These are phyloP conservation scores for Byssochlamys sp. DNA, from an alignment of 2,329 filamentous ascomycete species.

Conservation along the genomic window DNA sequence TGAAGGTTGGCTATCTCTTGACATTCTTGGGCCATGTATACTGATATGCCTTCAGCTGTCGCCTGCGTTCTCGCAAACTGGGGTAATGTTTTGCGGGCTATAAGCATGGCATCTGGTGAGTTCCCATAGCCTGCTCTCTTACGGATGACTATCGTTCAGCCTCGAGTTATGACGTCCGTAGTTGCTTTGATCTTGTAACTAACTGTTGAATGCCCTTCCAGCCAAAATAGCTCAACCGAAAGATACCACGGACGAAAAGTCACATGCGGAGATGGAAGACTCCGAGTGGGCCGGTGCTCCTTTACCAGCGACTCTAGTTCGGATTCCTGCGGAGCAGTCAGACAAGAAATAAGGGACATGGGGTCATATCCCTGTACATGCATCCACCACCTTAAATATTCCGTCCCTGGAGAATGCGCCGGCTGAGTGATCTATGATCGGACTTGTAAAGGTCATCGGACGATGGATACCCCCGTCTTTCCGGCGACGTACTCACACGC, in stretches of 20 bases:
- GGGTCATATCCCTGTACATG: neutral
- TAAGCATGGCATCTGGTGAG: slow-evolving; percentile 56
- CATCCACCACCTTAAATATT: neutral
- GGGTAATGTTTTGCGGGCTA: slow-evolving; percentile 55
- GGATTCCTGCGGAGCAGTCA: slow-evolving; percentile 29
- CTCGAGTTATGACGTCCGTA: slow-evolving; percentile 2
- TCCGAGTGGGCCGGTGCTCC: slow-evolving; percentile 59
- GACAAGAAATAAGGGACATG: slow-evolving; percentile 7
- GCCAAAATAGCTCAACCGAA: slow-evolving; percentile 19
- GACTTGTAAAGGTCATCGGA: neutral
- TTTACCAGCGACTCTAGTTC: slow-evolving; percentile 34
- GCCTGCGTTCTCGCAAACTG: slow-evolving; percentile 59
- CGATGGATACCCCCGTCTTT: neutral
- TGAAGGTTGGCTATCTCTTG: slow-evolving; percentile 37
- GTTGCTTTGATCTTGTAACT: slow-evolving; percentile 1
- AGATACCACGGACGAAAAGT: slow-evolving; percentile 8
- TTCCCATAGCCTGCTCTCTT: slow-evolving; percentile 6
- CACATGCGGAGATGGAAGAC: slow-evolving; percentile 31
- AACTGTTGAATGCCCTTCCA: slow-evolving; percentile 6
- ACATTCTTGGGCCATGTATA: slow-evolving; percentile 5
- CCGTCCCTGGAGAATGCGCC: neutral
- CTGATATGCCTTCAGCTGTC: slow-evolving; percentile 39
- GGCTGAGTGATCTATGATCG: neutral
- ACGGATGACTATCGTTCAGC: neutral
- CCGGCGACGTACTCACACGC: neutral